Evolutionary conservation across 2,329 filamentous ascomycete genomes (phyloP), one percentile per base, ranked within the genome.

Genomic region (Lasiodiplodia theobromae): DNA sequence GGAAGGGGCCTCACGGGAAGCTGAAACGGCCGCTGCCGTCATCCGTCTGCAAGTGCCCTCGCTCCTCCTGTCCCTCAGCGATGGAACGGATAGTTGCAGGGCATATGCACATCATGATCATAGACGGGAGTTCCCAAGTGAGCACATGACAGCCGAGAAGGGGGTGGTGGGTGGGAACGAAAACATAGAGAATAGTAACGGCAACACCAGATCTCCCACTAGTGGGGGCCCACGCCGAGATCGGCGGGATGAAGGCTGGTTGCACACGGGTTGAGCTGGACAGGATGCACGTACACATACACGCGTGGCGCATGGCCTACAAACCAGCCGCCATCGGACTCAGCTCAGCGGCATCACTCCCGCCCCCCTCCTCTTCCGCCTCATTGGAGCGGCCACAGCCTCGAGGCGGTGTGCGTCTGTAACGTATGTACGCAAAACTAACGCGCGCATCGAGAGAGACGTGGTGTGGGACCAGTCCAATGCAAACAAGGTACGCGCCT

Each of bases 171-270:
- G 44, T 6, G 44, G 14, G 11, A 53, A 31, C 23, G 25, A 21
- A 53, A 53, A 53, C 3, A 53, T 8, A 12, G 49, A 25, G 51
- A 1, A 14, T 21, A 47, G n/a, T 21, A 47, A 47, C 51, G 53
- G 58, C 58, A 49, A 63, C 58, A 63, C 58, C 58, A 63, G 58
- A 63, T 63, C 58, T 63, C 38, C 58, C 58, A 25, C 58, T 63
- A 63, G 40, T 34, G 40, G n/a, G 31, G 40, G 25, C 7, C 25
- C 23, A 25, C 25, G 58, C 58, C 58, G 58, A 63, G 58, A 63
- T 51, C 58, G 58, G 38, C 28, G 40, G 58, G 40, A 23, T 40
- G 16, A 25, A 58, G 21, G n/a, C n/a, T 47, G 44, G 44, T 47
- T 47, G 44, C 44, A 47, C 44, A 21, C 18, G n/a, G 11, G 44